Evolutionary conservation across 108 stramenopile genomes (phyloP).

Genomic region (Poteriospumella lacustris): DNA sequence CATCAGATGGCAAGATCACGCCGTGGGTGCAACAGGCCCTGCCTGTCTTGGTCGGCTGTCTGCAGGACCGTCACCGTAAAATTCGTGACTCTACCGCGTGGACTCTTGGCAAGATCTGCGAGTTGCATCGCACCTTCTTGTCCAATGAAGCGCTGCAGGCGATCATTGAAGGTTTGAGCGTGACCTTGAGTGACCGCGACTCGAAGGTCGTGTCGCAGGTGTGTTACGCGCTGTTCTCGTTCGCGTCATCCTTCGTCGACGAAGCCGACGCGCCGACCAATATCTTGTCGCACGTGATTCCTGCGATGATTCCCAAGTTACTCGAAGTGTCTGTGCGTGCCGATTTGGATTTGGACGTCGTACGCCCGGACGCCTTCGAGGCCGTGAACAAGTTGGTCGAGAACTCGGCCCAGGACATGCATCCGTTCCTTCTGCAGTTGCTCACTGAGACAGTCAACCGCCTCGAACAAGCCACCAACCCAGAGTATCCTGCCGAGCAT

Average conservation of each 20-base stretch:
- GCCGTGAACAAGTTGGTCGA: slow-evolving; percentile 65
- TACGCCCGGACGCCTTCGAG: slow-evolving; percentile 73
- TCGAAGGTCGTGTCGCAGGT: slow-evolving; percentile 76
- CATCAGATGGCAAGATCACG: slow-evolving; percentile 65
- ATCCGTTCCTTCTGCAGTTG: slow-evolving; percentile 10
- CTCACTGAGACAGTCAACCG: slow-evolving; percentile 67
- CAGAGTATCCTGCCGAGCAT: slow-evolving; percentile 43
- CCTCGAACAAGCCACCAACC: slow-evolving; percentile 61
- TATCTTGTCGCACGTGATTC: slow-evolving; percentile 67
- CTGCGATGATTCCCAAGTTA: slow-evolving; percentile 66
- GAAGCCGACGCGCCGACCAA: slow-evolving; percentile 65
- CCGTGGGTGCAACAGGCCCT: slow-evolving; percentile 71
- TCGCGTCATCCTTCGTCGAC: slow-evolving; percentile 67
- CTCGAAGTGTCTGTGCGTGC: slow-evolving; percentile 70
- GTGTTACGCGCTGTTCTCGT: slow-evolving; percentile 79
- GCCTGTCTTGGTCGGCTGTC: slow-evolving; percentile 66
- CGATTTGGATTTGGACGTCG: slow-evolving; percentile 71
- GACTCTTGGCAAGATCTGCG: slow-evolving; percentile 80
- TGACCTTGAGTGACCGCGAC: slow-evolving; percentile 63
- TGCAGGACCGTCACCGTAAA: slow-evolving; percentile 68
- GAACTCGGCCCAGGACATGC: slow-evolving; percentile 1
- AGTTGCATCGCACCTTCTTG: slow-evolving; percentile 69
- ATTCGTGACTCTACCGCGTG: slow-evolving; percentile 86
- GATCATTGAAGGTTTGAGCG: slow-evolving; percentile 65
- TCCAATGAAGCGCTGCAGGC: slow-evolving; percentile 69